These are phyloP conservation scores for Fusarium heterosporum DNA, from an alignment of 2,329 filamentous ascomycete species.

Conservation along the genomic window DNA sequence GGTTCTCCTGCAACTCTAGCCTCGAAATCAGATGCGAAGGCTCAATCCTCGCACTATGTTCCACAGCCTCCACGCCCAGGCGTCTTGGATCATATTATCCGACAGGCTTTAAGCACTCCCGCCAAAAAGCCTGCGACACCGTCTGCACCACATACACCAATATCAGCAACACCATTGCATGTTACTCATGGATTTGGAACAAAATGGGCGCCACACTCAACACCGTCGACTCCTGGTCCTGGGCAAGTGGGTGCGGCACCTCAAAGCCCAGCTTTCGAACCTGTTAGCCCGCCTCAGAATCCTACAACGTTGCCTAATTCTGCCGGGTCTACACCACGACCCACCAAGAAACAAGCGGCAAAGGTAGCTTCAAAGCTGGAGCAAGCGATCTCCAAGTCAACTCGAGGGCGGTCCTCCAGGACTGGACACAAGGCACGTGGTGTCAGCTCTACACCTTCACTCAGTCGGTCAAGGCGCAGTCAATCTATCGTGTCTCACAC, in stretches of 20 bases:
- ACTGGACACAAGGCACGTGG: constrained; percentile 52
- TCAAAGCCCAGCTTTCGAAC: constrained; percentile 67
- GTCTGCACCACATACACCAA: constrained; percentile 53
- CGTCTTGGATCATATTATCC: constrained; percentile 57
- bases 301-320: constrained; percentile 53
- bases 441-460: constrained; percentile 53
- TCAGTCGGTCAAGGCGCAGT: constrained; percentile 54
- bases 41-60: constrained; percentile 46
- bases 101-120: constrained; percentile 54
- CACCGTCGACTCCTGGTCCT: constrained; percentile 67
- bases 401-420: constrained; percentile 53
- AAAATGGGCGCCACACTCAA: constrained; percentile 68
- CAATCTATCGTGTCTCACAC: constrained; percentile 60
- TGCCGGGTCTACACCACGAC: constrained; percentile 46
- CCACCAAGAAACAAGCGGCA: constrained; percentile 51
- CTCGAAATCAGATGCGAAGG: constrained; percentile 47
- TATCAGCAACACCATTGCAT: constrained; percentile 46
- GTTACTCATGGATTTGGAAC: constrained; percentile 61
- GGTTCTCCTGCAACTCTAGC: constrained; percentile 43
- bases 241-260: constrained; percentile 52
- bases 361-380: constrained; percentile 48
- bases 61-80: constrained; percentile 52
- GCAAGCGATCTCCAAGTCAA: constrained; percentile 37
- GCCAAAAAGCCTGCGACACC: constrained; percentile 50
- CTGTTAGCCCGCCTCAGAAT: constrained; percentile 65